Base-by-base conservation (phyloP, 2,329 filamentous ascomycete genomes). In the Ascochyta rabiei region DNA sequence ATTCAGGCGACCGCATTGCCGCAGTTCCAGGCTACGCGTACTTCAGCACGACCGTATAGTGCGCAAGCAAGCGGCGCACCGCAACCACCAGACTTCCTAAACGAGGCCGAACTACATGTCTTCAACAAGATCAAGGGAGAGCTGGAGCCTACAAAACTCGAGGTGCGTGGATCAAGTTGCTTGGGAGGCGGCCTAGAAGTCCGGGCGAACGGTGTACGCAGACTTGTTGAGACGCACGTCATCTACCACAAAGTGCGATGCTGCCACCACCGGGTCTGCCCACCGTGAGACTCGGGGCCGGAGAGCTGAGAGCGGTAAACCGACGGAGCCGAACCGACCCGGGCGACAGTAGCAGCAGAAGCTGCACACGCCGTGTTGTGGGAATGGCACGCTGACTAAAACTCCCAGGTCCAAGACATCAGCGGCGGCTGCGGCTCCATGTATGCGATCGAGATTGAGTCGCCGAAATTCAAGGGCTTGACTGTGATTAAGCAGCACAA, bases 351-450 rank as follows among this genome's bases (percentile, higher is more conserved):
- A 26, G 42, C 35, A 31, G 31, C n/a, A 18, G 15, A n/a, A 9
- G 23, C n/a, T 26, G 30, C 12, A 41, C 24, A 34, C 26, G 16
- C 15, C 1, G 21, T 38, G 28, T 28, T 31, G 39, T 45, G 47
- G 31, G 31, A 49, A 55, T 46, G 46, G 23, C 40, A 42, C 37
- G 37, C 52, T 55, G 42, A 55, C 46, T 18, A 23, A 7, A 7
- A 15, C n/a, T 7, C 34, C 16, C 10, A 55, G 74, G 89, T 95
- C 9, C 87, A 89, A 72, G 90, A 96, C 76, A 85, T 95, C 46
- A 91, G 88, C 21, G 90, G 91, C 54, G 90, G 90, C 26, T 96
- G 90, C 76, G 90, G 90, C 9, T 90, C 87, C 69, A 95, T 95
- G 91, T 95, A 95, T 77, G 88, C 86, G 51, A 88, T 96, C 62